Percentiles rank a stretch among this genome's conserved stretches.
phyloP scores from a whole-genome alignment of 1,284 basidiomycete species.

The Tremellales sp. region DNA sequence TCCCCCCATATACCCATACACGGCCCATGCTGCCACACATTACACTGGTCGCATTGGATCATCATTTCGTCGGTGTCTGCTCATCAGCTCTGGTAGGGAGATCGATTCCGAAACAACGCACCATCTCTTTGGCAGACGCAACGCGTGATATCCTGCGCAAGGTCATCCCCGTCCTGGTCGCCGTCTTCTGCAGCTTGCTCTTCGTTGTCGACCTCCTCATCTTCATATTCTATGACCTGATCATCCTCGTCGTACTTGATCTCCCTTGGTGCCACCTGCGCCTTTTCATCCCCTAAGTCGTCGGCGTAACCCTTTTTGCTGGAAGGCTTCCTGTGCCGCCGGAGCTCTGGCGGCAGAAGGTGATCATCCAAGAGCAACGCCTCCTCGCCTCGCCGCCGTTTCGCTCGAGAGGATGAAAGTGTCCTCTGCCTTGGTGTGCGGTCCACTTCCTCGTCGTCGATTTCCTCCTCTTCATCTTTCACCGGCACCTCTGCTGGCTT shows the following conservation, averaged over 20 bases:
- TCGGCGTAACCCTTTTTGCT: neutral
- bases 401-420: constrained; percentile 8
- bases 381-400: constrained; percentile 37
- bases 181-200: constrained; percentile 48
- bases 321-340: constrained; percentile 6
- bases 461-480: constrained; percentile 2
- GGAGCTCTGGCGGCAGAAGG: constrained; percentile 35
- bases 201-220: constrained; percentile 51
- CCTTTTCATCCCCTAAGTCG: constrained; percentile 3
- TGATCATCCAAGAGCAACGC: constrained; percentile 41
- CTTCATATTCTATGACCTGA: constrained; percentile 12
- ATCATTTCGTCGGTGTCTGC: constrained; percentile 76
- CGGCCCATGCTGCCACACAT: constrained; percentile 95
- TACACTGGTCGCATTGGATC: constrained; percentile 96
- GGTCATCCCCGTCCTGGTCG: constrained; percentile 59
- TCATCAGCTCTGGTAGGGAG: constrained; percentile 15
- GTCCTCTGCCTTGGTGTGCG: constrained; percentile 9
- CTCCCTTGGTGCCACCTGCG: neutral
- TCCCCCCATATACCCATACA: constrained; percentile 92
- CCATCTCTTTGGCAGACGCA: constrained; percentile 89
- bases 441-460: constrained; percentile 7
- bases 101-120: constrained; percentile 52
- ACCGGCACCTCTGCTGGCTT: neutral
- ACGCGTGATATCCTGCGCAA: constrained; percentile 73
- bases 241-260: constrained; percentile 12